Conservation (phyloP, 1,284 basidiomycete species). For the Porodaedalea pini region DNA sequence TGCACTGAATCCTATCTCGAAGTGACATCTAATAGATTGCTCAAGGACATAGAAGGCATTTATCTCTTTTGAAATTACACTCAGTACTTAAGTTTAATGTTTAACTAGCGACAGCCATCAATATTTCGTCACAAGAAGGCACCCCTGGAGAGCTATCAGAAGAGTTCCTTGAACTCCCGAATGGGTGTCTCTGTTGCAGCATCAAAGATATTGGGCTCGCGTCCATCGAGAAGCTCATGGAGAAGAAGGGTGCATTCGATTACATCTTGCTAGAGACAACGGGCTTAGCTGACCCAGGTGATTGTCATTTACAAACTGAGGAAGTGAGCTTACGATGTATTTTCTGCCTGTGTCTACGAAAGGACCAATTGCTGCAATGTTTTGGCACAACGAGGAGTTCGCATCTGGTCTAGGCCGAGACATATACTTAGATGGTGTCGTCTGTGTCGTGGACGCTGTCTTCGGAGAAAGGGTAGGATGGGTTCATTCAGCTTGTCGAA, state of each 20-base stretch:
- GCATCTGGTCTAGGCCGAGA: constrained; percentile 64
- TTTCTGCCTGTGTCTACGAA: constrained; percentile 11
- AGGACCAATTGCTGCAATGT: constrained; percentile 83
- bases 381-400: constrained; percentile 92
- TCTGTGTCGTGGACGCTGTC: constrained; percentile 87
- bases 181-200: constrained; percentile 93
- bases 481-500: background rate
- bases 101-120: constrained; percentile 60
- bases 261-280: constrained; percentile 93
- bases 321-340: background rate
- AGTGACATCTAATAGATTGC: constrained; percentile 23
- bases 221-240: constrained; percentile 87
- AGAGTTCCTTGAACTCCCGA: constrained; percentile 84
- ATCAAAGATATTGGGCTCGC: constrained; percentile 89
- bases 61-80: constrained; percentile 33
- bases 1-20: background rate
- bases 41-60: constrained; percentile 64
- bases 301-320: constrained; percentile 27
- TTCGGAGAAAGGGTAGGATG: constrained; percentile 70
- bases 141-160: constrained; percentile 62
- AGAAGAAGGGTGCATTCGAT: constrained; percentile 80
- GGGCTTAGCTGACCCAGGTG: constrained; percentile 88
- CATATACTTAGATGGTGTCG: constrained; percentile 82
- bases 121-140: constrained; percentile 66
- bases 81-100: background rate